Evolutionary conservation across 208 protist genomes (phyloP).

Genomic region (Balamuthia mandrillaris): DNA sequence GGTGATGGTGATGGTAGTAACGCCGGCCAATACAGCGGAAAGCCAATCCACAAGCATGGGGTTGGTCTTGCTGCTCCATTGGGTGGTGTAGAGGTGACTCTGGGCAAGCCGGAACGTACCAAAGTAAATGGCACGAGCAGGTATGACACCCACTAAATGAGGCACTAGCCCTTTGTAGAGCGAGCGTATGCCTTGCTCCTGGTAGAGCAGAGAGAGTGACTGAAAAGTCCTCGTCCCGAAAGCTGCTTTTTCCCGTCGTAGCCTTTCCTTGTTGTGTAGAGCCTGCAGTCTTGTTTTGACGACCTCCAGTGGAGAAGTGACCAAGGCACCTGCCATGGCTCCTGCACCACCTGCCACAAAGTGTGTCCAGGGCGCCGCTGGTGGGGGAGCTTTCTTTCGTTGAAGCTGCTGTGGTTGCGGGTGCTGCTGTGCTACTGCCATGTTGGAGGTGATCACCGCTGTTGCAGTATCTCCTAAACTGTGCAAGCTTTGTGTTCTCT

Average conservation of each 20-base stretch:
- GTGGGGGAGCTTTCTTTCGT: no score
- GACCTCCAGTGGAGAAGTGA: slow-evolving; percentile 62
- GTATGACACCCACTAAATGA: slow-evolving; percentile 56
- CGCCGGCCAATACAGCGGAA: background rate
- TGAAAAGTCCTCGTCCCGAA: slow-evolving; percentile 33
- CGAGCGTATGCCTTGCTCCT: slow-evolving; percentile 39
- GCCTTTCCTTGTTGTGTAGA: slow-evolving; percentile 15
- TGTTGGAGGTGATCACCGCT: no score
- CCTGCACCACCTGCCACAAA: background rate
- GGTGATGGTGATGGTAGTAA: slow-evolving; percentile 36
- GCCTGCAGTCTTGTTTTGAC: slow-evolving; percentile 50
- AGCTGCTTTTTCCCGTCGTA: background rate
- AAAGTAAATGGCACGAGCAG: slow-evolving; percentile 52
- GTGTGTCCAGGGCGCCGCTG: background rate
- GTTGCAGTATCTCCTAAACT: no score
- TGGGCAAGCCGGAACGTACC: background rate
- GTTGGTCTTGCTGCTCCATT: background rate
- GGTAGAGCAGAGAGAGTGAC: slow-evolving; percentile 24
- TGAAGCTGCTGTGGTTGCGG: no score
- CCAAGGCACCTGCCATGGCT: slow-evolving; percentile 38
- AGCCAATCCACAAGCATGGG: background rate
- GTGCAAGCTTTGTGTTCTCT: no score
- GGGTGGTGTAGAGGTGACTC: background rate
- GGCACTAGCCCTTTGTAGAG: slow-evolving; percentile 51
- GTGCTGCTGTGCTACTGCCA: no score